phyloP scores from a whole-genome alignment of 1,139 yeast genomes.

The Lodderomyces elongisporus region DNA sequence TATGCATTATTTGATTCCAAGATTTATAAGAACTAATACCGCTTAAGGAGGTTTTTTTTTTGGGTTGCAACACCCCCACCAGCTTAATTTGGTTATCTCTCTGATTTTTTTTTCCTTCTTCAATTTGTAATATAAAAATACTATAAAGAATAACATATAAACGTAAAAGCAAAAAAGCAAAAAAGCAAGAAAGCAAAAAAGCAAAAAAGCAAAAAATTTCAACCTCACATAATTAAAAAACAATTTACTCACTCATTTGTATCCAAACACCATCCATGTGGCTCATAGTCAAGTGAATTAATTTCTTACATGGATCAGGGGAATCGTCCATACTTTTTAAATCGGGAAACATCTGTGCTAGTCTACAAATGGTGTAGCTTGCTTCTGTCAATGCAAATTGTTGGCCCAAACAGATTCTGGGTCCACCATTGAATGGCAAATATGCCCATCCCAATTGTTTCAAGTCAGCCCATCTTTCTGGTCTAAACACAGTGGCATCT shows the following conservation, averaged over 20 bases:
- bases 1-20: too few relatives aligned
- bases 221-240: too few relatives aligned
- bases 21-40: too few relatives aligned
- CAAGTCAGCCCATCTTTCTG: constrained; percentile 42
- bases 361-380: constrained; percentile 24
- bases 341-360: constrained; percentile 32
- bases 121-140: too few relatives aligned
- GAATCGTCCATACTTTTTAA: constrained; percentile 20
- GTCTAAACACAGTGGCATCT: constrained; percentile 41
- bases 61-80: too few relatives aligned
- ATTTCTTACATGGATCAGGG: constrained; percentile 14
- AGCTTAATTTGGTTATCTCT: too few relatives aligned
- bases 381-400: constrained; percentile 46
- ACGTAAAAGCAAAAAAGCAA: not conserved
- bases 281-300: constrained; percentile 29
- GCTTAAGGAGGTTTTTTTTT: too few relatives aligned
- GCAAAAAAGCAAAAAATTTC: not conserved
- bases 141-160: not conserved
- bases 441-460: constrained; percentile 40
- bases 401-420: constrained; percentile 42
- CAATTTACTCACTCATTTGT: constrained; percentile 9
- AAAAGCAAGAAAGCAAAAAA: not conserved
- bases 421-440: constrained; percentile 43
- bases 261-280: constrained; percentile 22
- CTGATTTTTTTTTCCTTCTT: too few relatives aligned